A percentile compares a stretch with the other conserved stretches of the same genome.
These are phyloP conservation scores for Mucor ambiguus DNA, from an alignment of 371 early-diverging fungal species.

Conservation along the genomic window DNA sequence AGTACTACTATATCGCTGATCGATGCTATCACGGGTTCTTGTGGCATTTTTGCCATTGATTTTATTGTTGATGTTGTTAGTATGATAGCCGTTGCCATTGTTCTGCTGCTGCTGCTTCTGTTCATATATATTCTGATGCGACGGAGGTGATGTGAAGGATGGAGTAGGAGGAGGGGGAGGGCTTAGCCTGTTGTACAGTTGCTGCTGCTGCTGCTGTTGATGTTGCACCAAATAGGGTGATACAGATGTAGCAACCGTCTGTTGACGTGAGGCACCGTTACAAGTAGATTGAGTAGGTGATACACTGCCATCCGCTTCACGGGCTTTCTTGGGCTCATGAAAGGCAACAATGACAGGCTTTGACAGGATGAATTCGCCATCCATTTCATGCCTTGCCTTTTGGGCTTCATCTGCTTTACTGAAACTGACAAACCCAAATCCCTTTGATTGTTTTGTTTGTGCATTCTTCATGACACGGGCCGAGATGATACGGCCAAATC, in stretches of 20 bases:
- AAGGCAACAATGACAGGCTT: constrained; percentile 49
- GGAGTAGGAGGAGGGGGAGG: constrained; percentile 2
- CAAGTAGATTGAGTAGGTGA: constrained; percentile 1
- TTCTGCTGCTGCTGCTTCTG: neutral
- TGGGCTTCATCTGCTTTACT: constrained; percentile 44
- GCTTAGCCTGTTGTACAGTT: constrained; percentile 3
- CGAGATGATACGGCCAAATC: constrained; percentile 54
- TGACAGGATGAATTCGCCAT: constrained; percentile 32
- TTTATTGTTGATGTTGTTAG: neutral
- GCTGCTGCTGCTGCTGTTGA: neutral
- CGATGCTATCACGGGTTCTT: neutral
- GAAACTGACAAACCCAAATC: constrained; percentile 55
- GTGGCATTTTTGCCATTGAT: neutral
- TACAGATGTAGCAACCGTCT: neutral
- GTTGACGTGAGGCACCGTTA: constrained; percentile 2
- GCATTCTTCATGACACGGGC: constrained; percentile 54
- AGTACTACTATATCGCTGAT: neutral
- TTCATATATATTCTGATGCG: neutral
- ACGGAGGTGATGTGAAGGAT: neutral
- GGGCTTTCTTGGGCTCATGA: constrained; percentile 52
- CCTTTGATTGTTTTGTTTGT: constrained; percentile 47
- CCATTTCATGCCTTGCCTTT: constrained; percentile 42
- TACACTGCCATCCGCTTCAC: constrained; percentile 5
- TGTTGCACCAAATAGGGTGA: constrained; percentile 8
- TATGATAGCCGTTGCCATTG: neutral